phyloP scores from a whole-genome alignment of 2,329 filamentous ascomycete species.

The Colletotrichum viniferum region DNA sequence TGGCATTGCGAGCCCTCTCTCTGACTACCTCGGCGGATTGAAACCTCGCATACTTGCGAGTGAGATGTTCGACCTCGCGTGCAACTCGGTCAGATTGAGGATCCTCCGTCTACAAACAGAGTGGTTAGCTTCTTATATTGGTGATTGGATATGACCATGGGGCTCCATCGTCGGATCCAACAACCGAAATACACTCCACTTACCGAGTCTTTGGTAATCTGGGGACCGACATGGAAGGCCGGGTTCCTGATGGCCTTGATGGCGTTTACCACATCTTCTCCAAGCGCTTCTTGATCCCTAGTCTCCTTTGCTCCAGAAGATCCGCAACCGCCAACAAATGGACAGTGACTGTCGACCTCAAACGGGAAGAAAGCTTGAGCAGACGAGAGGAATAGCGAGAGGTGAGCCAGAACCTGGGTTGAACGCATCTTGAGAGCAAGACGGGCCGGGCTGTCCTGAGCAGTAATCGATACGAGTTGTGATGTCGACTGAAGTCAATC shows the following conservation, averaged over 20 bases:
- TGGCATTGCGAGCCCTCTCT: conserved; percentile 17
- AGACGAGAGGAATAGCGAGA: conserved; percentile 52
- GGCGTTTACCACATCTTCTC: neutral
- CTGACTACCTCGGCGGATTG: conserved; percentile 26
- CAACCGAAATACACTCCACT: neutral
- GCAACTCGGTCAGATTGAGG: conserved; percentile 39
- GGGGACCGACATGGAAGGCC: conserved; percentile 36
- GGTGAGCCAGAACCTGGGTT: conserved; percentile 42
- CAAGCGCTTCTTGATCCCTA: conserved; percentile 10
- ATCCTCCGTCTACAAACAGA: conserved; percentile 31
- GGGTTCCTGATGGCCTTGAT: conserved; percentile 28
- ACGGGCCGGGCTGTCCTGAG: neutral
- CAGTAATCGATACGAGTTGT: neutral
- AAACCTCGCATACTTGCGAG: conserved; percentile 42
- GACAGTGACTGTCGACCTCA: conserved; percentile 34
- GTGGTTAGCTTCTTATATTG: neutral
- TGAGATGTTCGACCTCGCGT: conserved; percentile 40
- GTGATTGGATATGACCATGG: neutral
- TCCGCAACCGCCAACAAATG: conserved; percentile 31
- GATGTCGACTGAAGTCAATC: neutral
- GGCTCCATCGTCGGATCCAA: neutral
- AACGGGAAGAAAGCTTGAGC: conserved; percentile 54
- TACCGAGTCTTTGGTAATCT: neutral
- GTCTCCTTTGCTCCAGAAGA: conserved; percentile 23
- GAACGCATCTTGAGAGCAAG: conserved; percentile 44